Base-by-base conservation (phyloP, 225 moss, liverwort and hornwort genomes). In the Pleurozium schreberi region DNA sequence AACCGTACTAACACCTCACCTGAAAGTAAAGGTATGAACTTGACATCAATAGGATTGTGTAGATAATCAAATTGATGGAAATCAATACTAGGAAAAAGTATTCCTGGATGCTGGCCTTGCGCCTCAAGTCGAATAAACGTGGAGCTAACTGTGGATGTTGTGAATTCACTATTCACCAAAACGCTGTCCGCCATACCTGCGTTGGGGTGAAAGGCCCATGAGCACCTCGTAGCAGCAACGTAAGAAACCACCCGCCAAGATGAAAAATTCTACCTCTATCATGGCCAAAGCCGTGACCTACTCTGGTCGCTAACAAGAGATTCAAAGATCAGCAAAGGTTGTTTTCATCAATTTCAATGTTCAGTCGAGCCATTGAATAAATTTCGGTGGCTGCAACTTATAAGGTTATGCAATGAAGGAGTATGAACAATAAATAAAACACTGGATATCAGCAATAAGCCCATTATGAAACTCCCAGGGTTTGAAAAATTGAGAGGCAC, bases 1-100 rank as follows among this genome's bases (percentile, higher is more conserved):
- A 89, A 55, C 17, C 63, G 64, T 80, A 87, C 94, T 91, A 82
- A 95, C 95, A 93, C 93, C 31, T 87, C 80, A 89, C 82, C 88
- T 77, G 88, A 86, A 80, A 93, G 86, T 76, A 64, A 91, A 82
- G 88, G 68, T 82, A 93, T 63, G 87, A 82, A 87, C 1, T 82
- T 47, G 65, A 84, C 83, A 87, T 89, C 92, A 67, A 89, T 86
- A 81, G 84, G 60, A 85, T 75, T 79, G 76, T 76, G 47, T 57
- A 89, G 50, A 63, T 86, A 86, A 73, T 92, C 89, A 88, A 94
- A 96, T 86, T 95, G 96, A 86, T 92, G 90, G 43, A 96, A 86
- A 87, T 96, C 91, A 77, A 99, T 96, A 86, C 96, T 96, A 91
- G 97, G 98, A 94, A 97, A 95, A 38, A 99, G 98, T 83, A 99